These are phyloP conservation scores for Neoascochyta sp. DNA, from an alignment of 2,329 filamentous ascomycete genomes.

Conservation along the genomic window DNA sequence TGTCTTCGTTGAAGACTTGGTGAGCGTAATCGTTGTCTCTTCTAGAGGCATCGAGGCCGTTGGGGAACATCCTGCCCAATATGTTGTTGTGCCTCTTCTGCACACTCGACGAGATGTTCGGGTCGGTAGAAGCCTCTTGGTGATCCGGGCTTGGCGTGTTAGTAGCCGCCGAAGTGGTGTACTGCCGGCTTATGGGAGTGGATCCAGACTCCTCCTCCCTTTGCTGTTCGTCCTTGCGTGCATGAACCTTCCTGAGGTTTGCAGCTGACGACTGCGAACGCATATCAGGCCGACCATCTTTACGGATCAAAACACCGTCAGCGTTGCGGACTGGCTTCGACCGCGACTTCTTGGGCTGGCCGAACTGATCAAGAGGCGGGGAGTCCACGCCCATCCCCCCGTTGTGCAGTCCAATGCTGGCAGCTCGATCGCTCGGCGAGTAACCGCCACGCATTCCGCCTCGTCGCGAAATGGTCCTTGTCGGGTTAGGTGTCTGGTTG, in stretches of 20 bases:
- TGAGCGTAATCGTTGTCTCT: slow-evolving; percentile 32
- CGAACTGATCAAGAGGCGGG: slow-evolving; percentile 2
- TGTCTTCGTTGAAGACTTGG: slow-evolving; percentile 31
- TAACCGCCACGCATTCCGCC: slow-evolving; percentile 27
- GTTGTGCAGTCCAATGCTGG: slow-evolving; percentile 27
- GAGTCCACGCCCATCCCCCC: slow-evolving; percentile 3
- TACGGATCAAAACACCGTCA: slow-evolving; percentile 50
- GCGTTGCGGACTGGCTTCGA: slow-evolving; percentile 50
- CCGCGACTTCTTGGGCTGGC: slow-evolving; percentile 45
- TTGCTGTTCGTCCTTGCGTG: slow-evolving; percentile 43
- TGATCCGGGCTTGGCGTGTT: slow-evolving; percentile 30
- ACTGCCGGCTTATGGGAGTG: slow-evolving; percentile 23
- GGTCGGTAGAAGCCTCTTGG: slow-evolving; percentile 9
- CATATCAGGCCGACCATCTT: slow-evolving; percentile 52
- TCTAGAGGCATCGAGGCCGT: slow-evolving; percentile 31
- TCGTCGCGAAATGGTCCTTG: slow-evolving; percentile 31
- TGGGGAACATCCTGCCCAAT: slow-evolving; percentile 39
- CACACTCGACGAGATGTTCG: slow-evolving; percentile 13
- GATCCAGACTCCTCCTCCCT: slow-evolving; percentile 18
- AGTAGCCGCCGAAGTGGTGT: slow-evolving; percentile 9
- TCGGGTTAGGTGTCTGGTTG: slow-evolving; percentile 21
- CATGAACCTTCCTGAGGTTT: slow-evolving; percentile 51
- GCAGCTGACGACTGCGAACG: slow-evolving; percentile 51
- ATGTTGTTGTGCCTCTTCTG: slow-evolving; percentile 33
- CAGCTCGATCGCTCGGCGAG: slow-evolving; percentile 23